Conservation (phyloP, 257 asterid species). For the Misopates orontium region DNA sequence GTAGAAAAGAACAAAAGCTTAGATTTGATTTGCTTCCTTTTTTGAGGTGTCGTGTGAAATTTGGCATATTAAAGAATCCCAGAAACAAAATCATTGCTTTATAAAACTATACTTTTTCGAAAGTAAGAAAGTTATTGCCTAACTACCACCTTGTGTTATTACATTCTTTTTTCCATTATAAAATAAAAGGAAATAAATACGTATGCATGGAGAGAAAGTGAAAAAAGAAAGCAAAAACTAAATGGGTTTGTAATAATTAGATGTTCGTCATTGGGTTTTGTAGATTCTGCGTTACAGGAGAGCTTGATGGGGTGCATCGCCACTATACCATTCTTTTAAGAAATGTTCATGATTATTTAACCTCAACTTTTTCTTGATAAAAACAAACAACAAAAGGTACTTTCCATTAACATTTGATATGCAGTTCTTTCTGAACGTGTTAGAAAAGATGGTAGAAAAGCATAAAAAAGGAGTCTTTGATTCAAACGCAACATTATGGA, state of each 20-base stretch:
- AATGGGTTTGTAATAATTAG: slow-evolving; percentile 38
- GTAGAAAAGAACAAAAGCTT: background rate
- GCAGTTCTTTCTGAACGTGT: slow-evolving; percentile 15
- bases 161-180: background rate
- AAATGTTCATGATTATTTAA: slow-evolving; percentile 33
- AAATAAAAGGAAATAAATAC: background rate
- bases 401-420: slow-evolving; percentile 25
- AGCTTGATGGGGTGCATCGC: too few species aligned
- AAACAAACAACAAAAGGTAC: slow-evolving; percentile 17
- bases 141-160: background rate
- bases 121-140: background rate
- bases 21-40: background rate
- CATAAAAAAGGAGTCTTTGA: slow-evolving; percentile 7
- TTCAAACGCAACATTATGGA: slow-evolving; percentile 17
- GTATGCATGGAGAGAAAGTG: background rate
- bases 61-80: background rate
- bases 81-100: background rate
- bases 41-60: background rate
- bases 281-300: slow-evolving; percentile 35
- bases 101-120: background rate
- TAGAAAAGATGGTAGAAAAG: slow-evolving; percentile 29
- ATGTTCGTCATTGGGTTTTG: slow-evolving; percentile 21
- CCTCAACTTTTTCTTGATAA: slow-evolving; percentile 34
- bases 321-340: slow-evolving; percentile 32
- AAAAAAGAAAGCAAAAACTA: background rate